These are phyloP conservation scores for Orbilia blumenaviensis DNA, from an alignment of 2,329 filamentous ascomycete genomes.

Conservation along the genomic window DNA sequence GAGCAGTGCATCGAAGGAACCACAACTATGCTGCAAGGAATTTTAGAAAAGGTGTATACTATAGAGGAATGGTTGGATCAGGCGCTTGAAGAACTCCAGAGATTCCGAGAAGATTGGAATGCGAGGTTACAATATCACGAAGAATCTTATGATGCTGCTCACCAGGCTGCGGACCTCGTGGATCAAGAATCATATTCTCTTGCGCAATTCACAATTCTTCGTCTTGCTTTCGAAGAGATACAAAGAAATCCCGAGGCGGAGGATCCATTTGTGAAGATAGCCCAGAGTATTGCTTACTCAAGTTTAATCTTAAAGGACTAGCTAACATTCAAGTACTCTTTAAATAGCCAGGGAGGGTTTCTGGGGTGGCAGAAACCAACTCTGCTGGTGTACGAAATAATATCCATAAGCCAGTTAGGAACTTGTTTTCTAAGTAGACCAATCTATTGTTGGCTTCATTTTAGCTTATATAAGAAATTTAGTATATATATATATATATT, in stretches of 20 bases:
- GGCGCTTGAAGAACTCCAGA: background rate
- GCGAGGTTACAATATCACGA: background rate
- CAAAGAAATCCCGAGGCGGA: background rate
- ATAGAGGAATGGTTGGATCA: background rate
- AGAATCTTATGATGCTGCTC: background rate
- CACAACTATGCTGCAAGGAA: background rate
- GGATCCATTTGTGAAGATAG: slow-evolving; percentile 12
- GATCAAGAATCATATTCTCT: background rate
- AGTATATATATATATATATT: no score
- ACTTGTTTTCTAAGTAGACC: no score
- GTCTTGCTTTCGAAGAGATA: background rate
- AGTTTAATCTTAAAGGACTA: background rate
- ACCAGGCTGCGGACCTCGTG: background rate
- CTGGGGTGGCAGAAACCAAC: no score
- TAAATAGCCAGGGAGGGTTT: no score
- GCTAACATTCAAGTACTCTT: background rate
- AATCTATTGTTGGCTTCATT: no score
- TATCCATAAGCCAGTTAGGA: no score
- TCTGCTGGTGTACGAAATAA: no score
- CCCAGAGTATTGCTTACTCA: slow-evolving; percentile 18
- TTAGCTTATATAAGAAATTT: no score
- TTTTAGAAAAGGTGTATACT: background rate
- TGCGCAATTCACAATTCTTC: background rate
- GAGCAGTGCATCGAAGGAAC: background rate
- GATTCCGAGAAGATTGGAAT: background rate